phyloP scores from a whole-genome alignment of 139 green algal genomes.

The Dunaliella primolecta region DNA sequence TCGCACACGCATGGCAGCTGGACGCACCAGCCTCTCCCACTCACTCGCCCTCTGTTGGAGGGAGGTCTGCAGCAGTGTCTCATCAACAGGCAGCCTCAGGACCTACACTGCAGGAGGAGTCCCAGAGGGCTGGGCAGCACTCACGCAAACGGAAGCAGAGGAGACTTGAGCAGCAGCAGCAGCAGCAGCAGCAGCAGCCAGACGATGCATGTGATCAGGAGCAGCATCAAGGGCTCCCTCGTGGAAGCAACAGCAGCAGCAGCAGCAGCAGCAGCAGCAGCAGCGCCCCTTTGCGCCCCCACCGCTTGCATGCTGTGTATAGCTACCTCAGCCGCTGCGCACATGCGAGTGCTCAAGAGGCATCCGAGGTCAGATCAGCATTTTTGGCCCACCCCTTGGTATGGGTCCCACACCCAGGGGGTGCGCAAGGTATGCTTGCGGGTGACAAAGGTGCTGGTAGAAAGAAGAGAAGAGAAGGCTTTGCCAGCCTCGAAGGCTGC shows the following conservation, averaged over 20 bases:
- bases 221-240: no score
- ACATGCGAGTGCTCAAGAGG: neutral
- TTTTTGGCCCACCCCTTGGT: neutral
- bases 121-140: neutral
- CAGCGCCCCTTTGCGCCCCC: neutral
- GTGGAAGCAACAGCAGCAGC: neutral
- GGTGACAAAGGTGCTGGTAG: no score
- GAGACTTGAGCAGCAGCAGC: neutral
- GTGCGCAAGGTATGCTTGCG: no score
- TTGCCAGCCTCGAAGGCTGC: no score
- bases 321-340: conserved; percentile 7
- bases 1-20: conserved; percentile 9
- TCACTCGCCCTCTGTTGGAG: no score
- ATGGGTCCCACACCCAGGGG: neutral
- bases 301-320: neutral
- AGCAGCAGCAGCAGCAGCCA: neutral
- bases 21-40: no score
- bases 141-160: neutral
- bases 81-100: no score
- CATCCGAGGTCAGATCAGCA: neutral
- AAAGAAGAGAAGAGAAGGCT: no score
- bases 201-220: neutral
- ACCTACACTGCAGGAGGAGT: no score
- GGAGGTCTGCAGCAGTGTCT: no score
- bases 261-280: neutral